A percentile compares a stretch with the other conserved stretches of the same genome.
Evolutionary conservation across 345 rosid genomes (phyloP).

Genomic region (Melaleuca alternifolia): DNA sequence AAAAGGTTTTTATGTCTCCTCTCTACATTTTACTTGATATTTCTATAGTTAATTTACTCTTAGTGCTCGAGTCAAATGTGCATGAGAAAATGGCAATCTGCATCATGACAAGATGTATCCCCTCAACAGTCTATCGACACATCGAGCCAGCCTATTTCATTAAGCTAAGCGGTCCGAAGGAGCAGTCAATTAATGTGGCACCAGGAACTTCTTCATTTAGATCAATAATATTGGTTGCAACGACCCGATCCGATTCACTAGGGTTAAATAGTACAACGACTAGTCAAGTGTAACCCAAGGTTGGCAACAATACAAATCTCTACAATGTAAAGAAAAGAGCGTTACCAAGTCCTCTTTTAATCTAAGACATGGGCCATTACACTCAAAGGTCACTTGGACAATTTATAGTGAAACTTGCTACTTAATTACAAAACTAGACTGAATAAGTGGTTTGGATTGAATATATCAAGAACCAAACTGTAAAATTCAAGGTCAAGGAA

Average conservation of each 20-base stretch:
- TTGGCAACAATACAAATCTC: neutral
- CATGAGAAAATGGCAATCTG: neutral
- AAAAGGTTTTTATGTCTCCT: neutral
- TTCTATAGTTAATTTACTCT: neutral
- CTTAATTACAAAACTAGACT: neutral
- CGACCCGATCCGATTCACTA: neutral
- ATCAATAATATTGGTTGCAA: neutral
- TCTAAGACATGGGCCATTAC: neutral
- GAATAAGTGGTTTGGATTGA: neutral
- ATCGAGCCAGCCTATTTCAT: no score
- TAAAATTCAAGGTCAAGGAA: neutral
- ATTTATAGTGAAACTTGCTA: neutral
- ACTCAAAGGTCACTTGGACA: neutral
- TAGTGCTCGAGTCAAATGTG: neutral
- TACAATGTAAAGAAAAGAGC: neutral
- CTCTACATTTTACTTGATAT: neutral
- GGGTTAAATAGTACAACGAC: neutral
- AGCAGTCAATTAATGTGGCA: no score
- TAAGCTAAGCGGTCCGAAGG: no score
- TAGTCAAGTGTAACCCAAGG: neutral
- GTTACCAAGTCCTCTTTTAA: neutral
- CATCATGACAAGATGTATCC: neutral
- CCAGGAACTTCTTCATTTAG: neutral
- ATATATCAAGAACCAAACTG: neutral
- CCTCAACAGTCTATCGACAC: no score